phyloP scores from a whole-genome alignment of 495 filamentous ascomycete species.

The Cryomyces minteri region DNA sequence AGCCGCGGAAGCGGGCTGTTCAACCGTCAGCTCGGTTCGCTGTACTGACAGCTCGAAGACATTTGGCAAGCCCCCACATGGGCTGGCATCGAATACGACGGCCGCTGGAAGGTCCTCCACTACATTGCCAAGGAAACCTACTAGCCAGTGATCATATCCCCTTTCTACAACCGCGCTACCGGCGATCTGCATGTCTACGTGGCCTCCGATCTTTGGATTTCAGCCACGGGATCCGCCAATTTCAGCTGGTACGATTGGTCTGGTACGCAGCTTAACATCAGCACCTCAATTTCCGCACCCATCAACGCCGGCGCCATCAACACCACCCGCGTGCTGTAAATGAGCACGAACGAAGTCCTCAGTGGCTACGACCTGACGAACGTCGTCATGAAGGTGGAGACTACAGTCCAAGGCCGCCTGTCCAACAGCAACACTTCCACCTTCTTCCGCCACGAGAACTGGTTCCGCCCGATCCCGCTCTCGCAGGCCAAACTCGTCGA shows the following conservation, averaged over 20 bases:
- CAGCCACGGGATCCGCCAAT: conserved; percentile 6
- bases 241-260: conserved; percentile 16
- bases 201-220: conserved; percentile 34
- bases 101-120: conserved; percentile 48
- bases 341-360: conserved; percentile 20
- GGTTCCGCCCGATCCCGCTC: conserved; percentile 33
- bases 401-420: conserved; percentile 31
- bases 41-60: conserved; percentile 57
- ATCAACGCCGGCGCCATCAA: conserved; percentile 42
- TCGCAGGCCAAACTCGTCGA: conserved; percentile 35
- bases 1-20: conserved; percentile 40
- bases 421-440: conserved; percentile 31
- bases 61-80: conserved; percentile 53
- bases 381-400: conserved; percentile 34
- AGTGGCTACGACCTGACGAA: conserved; percentile 22
- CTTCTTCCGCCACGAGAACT: conserved; percentile 36
- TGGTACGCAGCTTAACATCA: conserved; percentile 11
- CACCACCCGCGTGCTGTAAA: conserved; percentile 32
- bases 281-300: conserved; percentile 1
- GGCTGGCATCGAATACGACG: conserved; percentile 45
- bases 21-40: conserved; percentile 39
- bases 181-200: conserved; percentile 40
- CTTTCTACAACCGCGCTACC: conserved; percentile 38
- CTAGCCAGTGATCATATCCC: conserved; percentile 38
- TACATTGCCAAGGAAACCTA: conserved; percentile 43